These are phyloP conservation scores for Diplodia seriata DNA, from an alignment of 2,329 filamentous ascomycete species.

Conservation along the genomic window DNA sequence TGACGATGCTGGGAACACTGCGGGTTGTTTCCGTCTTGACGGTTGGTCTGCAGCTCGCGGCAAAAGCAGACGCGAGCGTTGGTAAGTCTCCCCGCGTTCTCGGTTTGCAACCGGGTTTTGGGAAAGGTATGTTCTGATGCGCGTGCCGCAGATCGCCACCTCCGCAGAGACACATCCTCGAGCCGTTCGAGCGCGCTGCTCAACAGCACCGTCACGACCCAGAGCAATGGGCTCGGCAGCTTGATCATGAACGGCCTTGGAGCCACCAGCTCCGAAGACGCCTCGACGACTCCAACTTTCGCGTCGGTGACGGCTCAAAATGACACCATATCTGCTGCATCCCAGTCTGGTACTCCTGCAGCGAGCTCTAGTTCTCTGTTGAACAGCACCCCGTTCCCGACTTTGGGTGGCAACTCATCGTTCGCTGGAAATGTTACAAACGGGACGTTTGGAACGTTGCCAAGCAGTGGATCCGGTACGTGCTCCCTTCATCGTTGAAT, in stretches of 20 bases:
- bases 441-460: background rate
- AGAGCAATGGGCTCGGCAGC: conserved; percentile 10
- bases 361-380: background rate
- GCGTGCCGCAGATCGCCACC: conserved; percentile 6
- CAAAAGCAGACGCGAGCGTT: background rate
- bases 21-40: background rate
- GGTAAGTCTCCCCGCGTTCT: background rate
- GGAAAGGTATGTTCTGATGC: no score
- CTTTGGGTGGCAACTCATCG: background rate
- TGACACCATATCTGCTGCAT: background rate
- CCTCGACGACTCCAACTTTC: background rate
- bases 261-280: background rate
- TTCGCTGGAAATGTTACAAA: background rate
- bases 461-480: conserved; percentile 12
- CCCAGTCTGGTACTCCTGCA: background rate
- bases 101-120: background rate
- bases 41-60: background rate
- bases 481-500: background rate
- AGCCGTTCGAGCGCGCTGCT: background rate
- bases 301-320: background rate
- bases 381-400: background rate
- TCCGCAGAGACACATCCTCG: background rate
- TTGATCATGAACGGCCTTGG: conserved; percentile 21
- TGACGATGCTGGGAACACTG: background rate
- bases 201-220: conserved; percentile 5